These are phyloP conservation scores for Mycena citricolor DNA, from an alignment of 1,284 basidiomycete species.

Conservation along the genomic window DNA sequence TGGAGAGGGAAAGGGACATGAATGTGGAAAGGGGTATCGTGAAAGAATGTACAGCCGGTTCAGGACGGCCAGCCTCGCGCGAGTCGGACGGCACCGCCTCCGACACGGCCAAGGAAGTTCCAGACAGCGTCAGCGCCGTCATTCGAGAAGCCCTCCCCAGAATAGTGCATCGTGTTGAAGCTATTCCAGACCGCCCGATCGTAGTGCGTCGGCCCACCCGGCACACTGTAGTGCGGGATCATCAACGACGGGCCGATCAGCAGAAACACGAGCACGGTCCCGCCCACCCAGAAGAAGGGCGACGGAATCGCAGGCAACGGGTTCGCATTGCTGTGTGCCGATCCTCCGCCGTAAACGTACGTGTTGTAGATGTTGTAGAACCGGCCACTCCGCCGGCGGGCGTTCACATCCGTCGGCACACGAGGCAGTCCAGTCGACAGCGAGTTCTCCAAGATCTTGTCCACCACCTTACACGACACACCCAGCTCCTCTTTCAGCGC, in stretches of 20 bases:
- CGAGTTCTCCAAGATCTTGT: conserved; percentile 62
- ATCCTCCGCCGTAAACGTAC: conserved; percentile 60
- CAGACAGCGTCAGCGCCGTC: conserved; percentile 46
- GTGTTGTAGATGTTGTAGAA: conserved; percentile 86
- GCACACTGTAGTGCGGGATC: conserved; percentile 52
- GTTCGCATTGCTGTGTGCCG: conserved; percentile 24
- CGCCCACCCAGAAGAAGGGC: conserved; percentile 27
- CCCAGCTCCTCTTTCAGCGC: conserved; percentile 76
- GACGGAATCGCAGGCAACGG: conserved; percentile 28
- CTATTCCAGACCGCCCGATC: conserved; percentile 77
- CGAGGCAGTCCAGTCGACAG: conserved; percentile 33
- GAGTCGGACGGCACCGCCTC: conserved; percentile 68
- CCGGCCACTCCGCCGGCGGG: conserved; percentile 40
- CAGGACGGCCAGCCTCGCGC: conserved; percentile 72
- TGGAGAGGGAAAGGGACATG: conserved; percentile 7
- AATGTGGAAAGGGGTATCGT: conserved; percentile 3
- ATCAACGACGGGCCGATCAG: conserved; percentile 56
- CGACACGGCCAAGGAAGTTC: conserved; percentile 61
- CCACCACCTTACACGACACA: conserved; percentile 73
- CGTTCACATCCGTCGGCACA: conserved; percentile 30
- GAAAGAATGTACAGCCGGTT: too few species aligned
- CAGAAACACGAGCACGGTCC: conserved; percentile 28
- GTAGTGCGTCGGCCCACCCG: conserved; percentile 69
- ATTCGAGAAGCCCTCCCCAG: conserved; percentile 59
- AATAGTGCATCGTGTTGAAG: conserved; percentile 68